These are phyloP conservation scores for Quercus aquifolioides DNA, from an alignment of 306 rosid genomes.

Conservation along the genomic window DNA sequence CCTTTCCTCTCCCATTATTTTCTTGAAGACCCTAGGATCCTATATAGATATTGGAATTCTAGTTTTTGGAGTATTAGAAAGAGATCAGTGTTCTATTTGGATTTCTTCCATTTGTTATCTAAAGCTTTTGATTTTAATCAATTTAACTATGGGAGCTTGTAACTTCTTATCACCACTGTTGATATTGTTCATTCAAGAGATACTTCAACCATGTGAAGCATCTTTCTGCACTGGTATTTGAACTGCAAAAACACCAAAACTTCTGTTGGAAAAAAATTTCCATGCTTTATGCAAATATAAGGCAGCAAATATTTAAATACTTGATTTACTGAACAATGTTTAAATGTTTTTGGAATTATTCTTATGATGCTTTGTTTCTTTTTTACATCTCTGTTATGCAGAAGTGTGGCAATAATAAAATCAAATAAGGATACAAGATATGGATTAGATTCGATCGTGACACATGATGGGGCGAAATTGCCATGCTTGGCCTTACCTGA, in stretches of 20 bases:
- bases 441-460: constrained; percentile 83
- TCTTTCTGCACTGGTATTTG: neutral
- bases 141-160: neutral
- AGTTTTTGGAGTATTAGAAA: too few species aligned
- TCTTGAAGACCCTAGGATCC: too few species aligned
- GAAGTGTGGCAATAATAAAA: constrained; percentile 79
- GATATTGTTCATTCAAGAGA: neutral
- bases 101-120: neutral
- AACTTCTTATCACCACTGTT: neutral
- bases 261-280: neutral
- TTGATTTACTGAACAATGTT: neutral
- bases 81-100: neutral
- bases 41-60: neutral
- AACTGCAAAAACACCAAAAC: neutral
- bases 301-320: neutral
- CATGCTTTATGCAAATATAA: neutral
- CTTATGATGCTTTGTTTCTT: constrained; percentile 3
- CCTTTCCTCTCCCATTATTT: too few species aligned
- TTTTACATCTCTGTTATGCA: constrained; percentile 30
- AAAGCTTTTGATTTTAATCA: neutral
- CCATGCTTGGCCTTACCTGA: constrained; percentile 75
- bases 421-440: constrained; percentile 89
- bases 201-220: neutral
- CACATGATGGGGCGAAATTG: constrained; percentile 78
- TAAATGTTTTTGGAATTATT: neutral